Evolutionary conservation across 345 rosid genomes (phyloP).

Genomic region (Moricandia arvensis): DNA sequence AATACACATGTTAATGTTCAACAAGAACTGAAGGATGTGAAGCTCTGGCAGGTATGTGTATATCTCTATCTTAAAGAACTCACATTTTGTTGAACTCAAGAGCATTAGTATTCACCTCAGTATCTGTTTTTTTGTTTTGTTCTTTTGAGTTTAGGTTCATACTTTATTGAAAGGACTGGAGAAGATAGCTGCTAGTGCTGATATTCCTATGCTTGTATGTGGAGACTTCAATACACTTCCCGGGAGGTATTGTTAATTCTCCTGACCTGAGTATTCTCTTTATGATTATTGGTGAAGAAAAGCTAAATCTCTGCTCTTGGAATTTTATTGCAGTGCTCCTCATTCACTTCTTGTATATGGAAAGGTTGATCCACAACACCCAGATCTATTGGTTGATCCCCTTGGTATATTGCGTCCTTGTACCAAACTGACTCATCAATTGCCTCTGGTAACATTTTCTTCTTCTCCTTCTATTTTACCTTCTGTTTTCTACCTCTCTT

Average conservation of each 20-base stretch:
- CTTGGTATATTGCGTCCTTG: conserved; percentile 82
- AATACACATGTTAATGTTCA: conserved; percentile 93
- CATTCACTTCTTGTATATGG: conserved; percentile 97
- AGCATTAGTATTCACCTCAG: background rate
- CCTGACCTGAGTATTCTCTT: conserved; percentile 2
- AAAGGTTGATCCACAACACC: conserved; percentile 77
- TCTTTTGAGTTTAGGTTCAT: conserved; percentile 58
- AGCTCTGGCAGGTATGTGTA: conserved; percentile 88
- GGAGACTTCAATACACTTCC: conserved; percentile 95
- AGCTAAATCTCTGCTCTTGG: background rate
- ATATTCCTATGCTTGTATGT: conserved; percentile 98
- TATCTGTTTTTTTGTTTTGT: conserved; percentile 2
- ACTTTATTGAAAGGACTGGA: conserved; percentile 95
- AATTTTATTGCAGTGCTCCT: conserved; percentile 67
- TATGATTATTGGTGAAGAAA: background rate
- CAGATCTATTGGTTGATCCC: conserved; percentile 82
- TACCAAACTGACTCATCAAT: conserved; percentile 83
- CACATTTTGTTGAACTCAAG: background rate
- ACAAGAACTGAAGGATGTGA: conserved; percentile 91
- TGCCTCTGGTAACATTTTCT: conserved; percentile 69
- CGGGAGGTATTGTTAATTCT: background rate
- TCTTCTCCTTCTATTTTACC: background rate
- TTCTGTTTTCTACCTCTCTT: background rate
- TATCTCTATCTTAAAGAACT: background rate
- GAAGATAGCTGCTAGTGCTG: conserved; percentile 94